Percentiles rank a stretch among this genome's conserved stretches.
Evolutionary conservation across 257 asterid genomes (phyloP).

Genomic region (Linderniella brevidens): DNA sequence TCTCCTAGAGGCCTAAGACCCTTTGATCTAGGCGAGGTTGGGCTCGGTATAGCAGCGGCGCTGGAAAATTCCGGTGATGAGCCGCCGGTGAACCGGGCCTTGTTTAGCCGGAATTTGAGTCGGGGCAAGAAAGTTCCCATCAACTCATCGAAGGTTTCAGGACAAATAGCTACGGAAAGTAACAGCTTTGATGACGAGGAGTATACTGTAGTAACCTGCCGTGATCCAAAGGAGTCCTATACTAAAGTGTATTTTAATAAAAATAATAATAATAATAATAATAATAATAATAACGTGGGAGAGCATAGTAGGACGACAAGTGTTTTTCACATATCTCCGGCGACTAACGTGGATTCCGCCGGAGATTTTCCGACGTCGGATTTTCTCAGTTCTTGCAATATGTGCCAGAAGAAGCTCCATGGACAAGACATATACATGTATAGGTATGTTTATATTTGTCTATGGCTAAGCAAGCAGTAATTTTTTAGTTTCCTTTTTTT

Average conservation of each 20-base stretch:
- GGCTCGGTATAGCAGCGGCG: slow-evolving; percentile 64
- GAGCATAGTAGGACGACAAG: slow-evolving; percentile 14
- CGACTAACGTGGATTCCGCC: slow-evolving; percentile 15
- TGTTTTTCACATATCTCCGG: slow-evolving; percentile 46
- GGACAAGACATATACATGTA: slow-evolving; percentile 74
- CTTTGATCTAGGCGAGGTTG: slow-evolving; percentile 50
- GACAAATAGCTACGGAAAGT: slow-evolving; percentile 19
- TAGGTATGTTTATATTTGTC: slow-evolving; percentile 25
- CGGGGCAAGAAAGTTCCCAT: slow-evolving; percentile 46
- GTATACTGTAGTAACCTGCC: not conserved
- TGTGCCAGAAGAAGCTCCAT: slow-evolving; percentile 47
- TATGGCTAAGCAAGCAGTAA: too few species aligned
- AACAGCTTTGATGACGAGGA: slow-evolving; percentile 23
- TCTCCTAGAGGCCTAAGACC: slow-evolving; percentile 32
- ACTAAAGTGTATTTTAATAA: not conserved
- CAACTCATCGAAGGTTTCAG: slow-evolving; percentile 7
- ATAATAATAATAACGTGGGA: slow-evolving; percentile 9
- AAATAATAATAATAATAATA: slow-evolving; percentile 9
- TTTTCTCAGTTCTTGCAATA: slow-evolving; percentile 43
- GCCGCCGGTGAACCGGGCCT: slow-evolving; percentile 11
- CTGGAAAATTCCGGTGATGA: slow-evolving; percentile 32
- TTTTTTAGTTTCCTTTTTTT: too few species aligned
- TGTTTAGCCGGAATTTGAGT: slow-evolving; percentile 21
- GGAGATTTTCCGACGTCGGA: slow-evolving; percentile 26
- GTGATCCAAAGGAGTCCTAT: too few species aligned